These are phyloP conservation scores for Hysterangium stoloniferum DNA, from an alignment of 768 basidiomycete species.

Conservation along the genomic window DNA sequence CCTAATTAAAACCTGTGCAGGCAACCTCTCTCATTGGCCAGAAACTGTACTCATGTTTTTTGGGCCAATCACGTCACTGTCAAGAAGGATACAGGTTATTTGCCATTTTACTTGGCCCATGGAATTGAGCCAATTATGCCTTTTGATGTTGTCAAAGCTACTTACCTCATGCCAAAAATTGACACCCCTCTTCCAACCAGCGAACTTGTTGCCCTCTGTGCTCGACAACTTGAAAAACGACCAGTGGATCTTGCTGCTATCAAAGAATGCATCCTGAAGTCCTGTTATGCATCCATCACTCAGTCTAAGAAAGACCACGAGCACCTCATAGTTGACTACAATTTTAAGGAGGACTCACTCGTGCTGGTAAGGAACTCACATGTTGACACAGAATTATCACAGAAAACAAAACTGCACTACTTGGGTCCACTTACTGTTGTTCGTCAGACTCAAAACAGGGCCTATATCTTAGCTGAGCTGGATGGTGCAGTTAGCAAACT, in stretches of 20 bases:
- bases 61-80: conserved; percentile 24
- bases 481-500: conserved; percentile 9
- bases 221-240: conserved; percentile 12
- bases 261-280: background rate
- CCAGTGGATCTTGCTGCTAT: conserved; percentile 2
- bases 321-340: conserved; percentile 2
- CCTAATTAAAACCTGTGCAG: conserved; percentile 25
- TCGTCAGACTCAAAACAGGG: background rate
- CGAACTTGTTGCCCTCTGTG: conserved; percentile 13
- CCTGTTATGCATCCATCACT: conserved; percentile 1
- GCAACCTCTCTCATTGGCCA: conserved; percentile 18
- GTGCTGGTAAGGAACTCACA: conserved; percentile 8
- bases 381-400: conserved; percentile 9
- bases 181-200: conserved; percentile 9
- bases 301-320: conserved; percentile 16
- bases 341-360: conserved; percentile 1
- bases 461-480: conserved; percentile 16
- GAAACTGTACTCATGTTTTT: conserved; percentile 11
- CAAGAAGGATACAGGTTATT: conserved; percentile 21
- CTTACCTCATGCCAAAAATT: conserved; percentile 18
- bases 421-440: conserved; percentile 8
- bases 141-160: conserved; percentile 27
- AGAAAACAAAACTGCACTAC: conserved; percentile 10
- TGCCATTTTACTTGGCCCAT: conserved; percentile 24
- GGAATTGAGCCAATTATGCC: conserved; percentile 27